phyloP scores from a whole-genome alignment of 2,329 filamentous ascomycete genomes.

The Cercospora berteroae region DNA sequence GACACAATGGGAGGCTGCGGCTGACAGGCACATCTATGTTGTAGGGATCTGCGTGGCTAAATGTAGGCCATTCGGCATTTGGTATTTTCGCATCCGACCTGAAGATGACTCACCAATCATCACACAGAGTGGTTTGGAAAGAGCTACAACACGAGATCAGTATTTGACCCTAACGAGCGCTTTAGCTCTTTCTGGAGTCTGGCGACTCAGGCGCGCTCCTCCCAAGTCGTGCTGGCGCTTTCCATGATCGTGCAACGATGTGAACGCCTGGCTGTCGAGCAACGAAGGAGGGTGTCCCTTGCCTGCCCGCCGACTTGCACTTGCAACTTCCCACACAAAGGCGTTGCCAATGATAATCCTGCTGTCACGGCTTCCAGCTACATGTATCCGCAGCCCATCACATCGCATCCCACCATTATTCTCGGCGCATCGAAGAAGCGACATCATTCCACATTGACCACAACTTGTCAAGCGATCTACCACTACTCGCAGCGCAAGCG shows the following conservation, averaged over 20 bases:
- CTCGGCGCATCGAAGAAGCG: background rate
- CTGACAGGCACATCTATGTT: background rate
- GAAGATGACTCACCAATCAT: background rate
- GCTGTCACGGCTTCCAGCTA: background rate
- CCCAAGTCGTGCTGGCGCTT: background rate
- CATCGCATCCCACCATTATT: background rate
- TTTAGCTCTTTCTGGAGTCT: background rate
- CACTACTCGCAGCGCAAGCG: background rate
- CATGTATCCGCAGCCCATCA: background rate
- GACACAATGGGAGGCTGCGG: background rate
- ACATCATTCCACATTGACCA: background rate
- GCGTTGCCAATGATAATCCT: background rate
- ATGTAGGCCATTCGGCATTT: background rate
- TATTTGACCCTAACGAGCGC: background rate
- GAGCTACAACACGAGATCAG: background rate
- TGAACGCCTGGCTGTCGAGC: background rate
- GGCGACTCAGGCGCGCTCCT: background rate
- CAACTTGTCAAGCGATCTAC: background rate
- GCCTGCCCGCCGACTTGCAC: background rate
- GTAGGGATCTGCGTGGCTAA: background rate
- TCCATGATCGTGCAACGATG: background rate
- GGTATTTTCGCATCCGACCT: background rate
- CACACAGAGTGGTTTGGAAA: background rate
- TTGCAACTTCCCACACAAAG: background rate
- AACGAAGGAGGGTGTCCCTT: background rate